Base-by-base conservation (phyloP, 2,329 filamentous ascomycete genomes). In the Chrysoporthe puriensis region DNA sequence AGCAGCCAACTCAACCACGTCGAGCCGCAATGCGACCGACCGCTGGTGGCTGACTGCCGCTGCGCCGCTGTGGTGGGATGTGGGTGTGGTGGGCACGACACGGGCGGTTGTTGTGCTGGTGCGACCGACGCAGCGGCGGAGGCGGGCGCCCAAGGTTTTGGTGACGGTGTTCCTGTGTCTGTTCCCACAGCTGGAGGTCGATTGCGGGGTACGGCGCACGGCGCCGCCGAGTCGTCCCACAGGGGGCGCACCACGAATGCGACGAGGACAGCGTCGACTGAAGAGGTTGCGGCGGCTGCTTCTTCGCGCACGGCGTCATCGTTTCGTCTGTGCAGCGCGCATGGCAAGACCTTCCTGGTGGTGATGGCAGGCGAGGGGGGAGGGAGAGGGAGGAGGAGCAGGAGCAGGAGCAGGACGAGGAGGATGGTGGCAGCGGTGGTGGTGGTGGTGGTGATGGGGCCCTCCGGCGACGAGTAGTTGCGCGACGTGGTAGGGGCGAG, bases 11-110 rank as follows among this genome's bases (percentile, higher is more conserved):
- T 69, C 66, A 67, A 59, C 68, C 62, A 44, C 61, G 68, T 68
- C 68, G 66, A 69, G 68, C 43, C 68, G 68, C 68, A 60, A 69
- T 36, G 68, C 68, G 68, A 69, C 68, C 43, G 65, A 68, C 65
- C 21, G 63, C 42, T 61, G 65, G 63, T 52, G 62, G 65, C 62
- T 48, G 65, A 62, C 65, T 63, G 68, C 50, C 26, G 58, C 21
- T 61, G 58, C 32, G 42, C 8, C 32, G 21, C 18, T 54, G 50
- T 21, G 14, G 40, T 9, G 36, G 34, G 18, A 3, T 57, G 34
- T 8, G n/a, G 42, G 63, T 62, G 66, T 57, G 32, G 52, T 36
- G 34, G 52, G 52, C 52, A 56, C 52, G 52, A 56, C 4, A 26
- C 52, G 52, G 48, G 18, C 32, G 62, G 54, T 34, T 59, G 57